phyloP scores from a whole-genome alignment of 2,329 filamentous ascomycete species.

The Cyphellophora europaea region DNA sequence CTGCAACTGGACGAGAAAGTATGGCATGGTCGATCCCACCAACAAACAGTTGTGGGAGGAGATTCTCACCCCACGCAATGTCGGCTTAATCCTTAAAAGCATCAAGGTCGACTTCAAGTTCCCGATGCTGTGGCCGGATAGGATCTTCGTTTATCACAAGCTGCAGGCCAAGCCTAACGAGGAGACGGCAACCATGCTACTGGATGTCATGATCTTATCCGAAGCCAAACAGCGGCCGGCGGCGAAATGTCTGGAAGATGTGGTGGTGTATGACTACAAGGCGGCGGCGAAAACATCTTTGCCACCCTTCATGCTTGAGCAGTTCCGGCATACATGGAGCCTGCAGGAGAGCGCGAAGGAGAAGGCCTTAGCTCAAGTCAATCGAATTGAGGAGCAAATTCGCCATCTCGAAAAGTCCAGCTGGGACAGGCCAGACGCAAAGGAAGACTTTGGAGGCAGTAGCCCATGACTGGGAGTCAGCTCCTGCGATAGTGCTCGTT shows the following conservation, averaged over 20 bases:
- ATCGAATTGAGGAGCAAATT: conserved; percentile 49
- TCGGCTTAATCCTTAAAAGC: conserved; percentile 69
- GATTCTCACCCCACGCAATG: conserved; percentile 55
- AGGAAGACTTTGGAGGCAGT: conserved; percentile 63
- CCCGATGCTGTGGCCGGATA: conserved; percentile 75
- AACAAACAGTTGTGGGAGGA: conserved; percentile 58
- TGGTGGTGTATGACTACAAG: conserved; percentile 68
- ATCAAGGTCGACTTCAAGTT: conserved; percentile 84
- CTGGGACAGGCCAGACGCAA: conserved; percentile 63
- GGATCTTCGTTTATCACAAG: conserved; percentile 75
- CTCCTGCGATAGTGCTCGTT: too few species aligned
- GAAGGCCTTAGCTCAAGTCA: conserved; percentile 44
- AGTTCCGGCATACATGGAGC: conserved; percentile 50
- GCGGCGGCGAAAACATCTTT: conserved; percentile 47
- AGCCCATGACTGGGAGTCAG: too few species aligned
- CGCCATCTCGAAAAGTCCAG: conserved; percentile 58
- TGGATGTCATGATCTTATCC: conserved; percentile 61
- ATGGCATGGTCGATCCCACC: conserved; percentile 53
- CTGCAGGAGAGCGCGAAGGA: conserved; percentile 52
- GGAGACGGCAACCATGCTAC: conserved; percentile 44
- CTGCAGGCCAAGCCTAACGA: conserved; percentile 46
- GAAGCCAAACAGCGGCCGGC: conserved; percentile 64
- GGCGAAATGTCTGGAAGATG: conserved; percentile 67
- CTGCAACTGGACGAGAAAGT: conserved; percentile 67
- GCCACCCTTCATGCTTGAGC: conserved; percentile 51